Evolutionary conservation across 768 basidiomycete genomes (phyloP), one percentile per base, ranked within the genome.

Genomic region (Russula olivacea): DNA sequence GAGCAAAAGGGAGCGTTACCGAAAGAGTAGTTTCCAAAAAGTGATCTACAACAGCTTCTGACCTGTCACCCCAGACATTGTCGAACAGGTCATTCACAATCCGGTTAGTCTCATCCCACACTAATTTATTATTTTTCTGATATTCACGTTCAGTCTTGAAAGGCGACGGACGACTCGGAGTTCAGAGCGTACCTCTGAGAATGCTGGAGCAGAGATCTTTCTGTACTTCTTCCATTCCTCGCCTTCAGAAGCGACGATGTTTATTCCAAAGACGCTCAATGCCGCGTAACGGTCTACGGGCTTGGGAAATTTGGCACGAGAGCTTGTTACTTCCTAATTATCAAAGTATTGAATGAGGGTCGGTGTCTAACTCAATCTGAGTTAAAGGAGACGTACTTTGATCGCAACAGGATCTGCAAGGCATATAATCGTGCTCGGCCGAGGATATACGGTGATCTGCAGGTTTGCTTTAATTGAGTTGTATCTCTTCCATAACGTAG

Each of bases 151-250:
- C 17, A 52, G 55, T 38, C 4, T 19, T 23, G 14, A 19, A 23
- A 28, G 28, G 23, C 9, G 12, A 52, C 21, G 21, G 12, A 32
- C 11, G 6, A 4, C 4, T n/a, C n/a, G n/a, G n/a, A n/a, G n/a
- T n/a, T 45, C 43, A 21, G 43, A 4, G n/a, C n/a, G 19, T 57
- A 84, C 84, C 71, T 86, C 84, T 4, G 83, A 82, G 69, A 87
- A 88, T 0, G 84, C 80, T 17, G 85, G 84, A 1, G 82, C 83
- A 15, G 80, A 74, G 40, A 88, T 79, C 70, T 82, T 84, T 48
- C 85, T 74, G 64, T 84, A 85, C 38, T 80, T 79, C 71, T 85
- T 85, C 86, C 86, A 88, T 63, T 82, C 77, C 4, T 83, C 80
- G 28, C 81, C 83, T 67, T 88, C 86, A 0, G 83, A 81, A 2